phyloP scores from a whole-genome alignment of 371 early-diverging fungal species.

The Syncephalis plumigaleata region DNA sequence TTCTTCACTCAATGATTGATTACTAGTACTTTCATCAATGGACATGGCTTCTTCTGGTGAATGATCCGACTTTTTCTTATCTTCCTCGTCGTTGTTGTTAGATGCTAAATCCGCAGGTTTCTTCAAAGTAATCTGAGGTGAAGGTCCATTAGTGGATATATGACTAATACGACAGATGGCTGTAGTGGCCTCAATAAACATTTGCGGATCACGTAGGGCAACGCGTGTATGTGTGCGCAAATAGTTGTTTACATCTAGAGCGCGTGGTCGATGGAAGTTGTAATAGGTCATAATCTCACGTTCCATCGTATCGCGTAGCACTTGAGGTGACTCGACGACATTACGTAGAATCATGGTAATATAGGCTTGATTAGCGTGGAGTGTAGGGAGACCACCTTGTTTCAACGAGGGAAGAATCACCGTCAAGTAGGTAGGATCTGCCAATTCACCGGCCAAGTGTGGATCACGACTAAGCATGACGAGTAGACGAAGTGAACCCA shows the following conservation, averaged over 20 bases:
- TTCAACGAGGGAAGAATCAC: conserved; percentile 30
- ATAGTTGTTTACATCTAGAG: conserved; percentile 50
- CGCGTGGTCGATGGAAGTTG: conserved; percentile 42
- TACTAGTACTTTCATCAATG: conserved; percentile 1
- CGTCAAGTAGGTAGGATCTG: conserved; percentile 41
- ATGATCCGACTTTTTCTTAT: no score
- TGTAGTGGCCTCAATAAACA: conserved; percentile 48
- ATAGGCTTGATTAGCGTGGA: conserved; percentile 52
- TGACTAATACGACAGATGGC: conserved; percentile 45
- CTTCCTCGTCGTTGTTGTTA: conserved; percentile 1
- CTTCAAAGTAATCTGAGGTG: conserved; percentile 27
- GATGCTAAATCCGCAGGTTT: conserved; percentile 8
- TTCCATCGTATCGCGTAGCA: conserved; percentile 52
- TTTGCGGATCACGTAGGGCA: conserved; percentile 49
- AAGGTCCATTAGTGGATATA: conserved; percentile 31
- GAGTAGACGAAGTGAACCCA: conserved; percentile 57
- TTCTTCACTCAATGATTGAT: neutral
- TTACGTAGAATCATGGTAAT: conserved; percentile 75
- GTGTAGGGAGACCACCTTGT: conserved; percentile 22
- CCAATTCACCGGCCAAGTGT: conserved; percentile 40
- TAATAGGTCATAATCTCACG: conserved; percentile 57
- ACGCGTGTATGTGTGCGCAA: conserved; percentile 51
- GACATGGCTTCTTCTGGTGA: conserved; percentile 12
- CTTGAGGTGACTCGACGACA: conserved; percentile 50
- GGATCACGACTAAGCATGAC: conserved; percentile 63